Base-by-base conservation (phyloP, 108 stramenopile genomes). In the Fragilariopsis cylindrus region DNA sequence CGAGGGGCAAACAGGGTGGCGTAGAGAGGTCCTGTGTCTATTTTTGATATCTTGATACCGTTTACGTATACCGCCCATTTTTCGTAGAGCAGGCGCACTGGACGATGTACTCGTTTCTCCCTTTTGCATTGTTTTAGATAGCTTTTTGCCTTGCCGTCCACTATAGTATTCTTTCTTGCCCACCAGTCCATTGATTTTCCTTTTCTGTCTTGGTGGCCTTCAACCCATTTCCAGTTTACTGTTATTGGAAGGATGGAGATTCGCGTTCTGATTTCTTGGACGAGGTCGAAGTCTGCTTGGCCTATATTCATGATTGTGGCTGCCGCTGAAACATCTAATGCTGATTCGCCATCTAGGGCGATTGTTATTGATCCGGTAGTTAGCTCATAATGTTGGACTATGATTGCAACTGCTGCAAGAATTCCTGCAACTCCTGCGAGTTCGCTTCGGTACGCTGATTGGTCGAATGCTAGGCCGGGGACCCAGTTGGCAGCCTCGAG, bases 141-240 rank as follows among this genome's bases (percentile, higher is more conserved):
- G 15, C 47, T 11, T 21, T 66, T 66, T 9, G 65, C 65, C 9
- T 46, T 9, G 39, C 44, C 12, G 16, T 66, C 65, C 12, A 16
- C 65, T 15, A 44, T 9, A 11, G 43, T 12, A 66, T 66, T 66
- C 30, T 15, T 11, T 12, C 65, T 9, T 41, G 42, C 43, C 65
- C 65, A 66, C 65, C 65, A 66, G 30, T 66, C 65, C 19, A n/a
- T 41, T n/a, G 8, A 12, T 44, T 44, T 66, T 9, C 65, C 65
- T 9, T 45, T 41, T 66, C 47, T 45, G 12, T 12, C 15, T 66
- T 66, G 65, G 65, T 66, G 65, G 12, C 65, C 65, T 45, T 66
- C 65, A 21, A 66, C 65, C 65, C 65, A 66, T 45, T 45, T 41
- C 42, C 42, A 66, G 1, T 41, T 39, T 44, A 66, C 16, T 21